Base-by-base conservation (phyloP, 2,329 filamentous ascomycete genomes). In the Monosporascus sp. region DNA sequence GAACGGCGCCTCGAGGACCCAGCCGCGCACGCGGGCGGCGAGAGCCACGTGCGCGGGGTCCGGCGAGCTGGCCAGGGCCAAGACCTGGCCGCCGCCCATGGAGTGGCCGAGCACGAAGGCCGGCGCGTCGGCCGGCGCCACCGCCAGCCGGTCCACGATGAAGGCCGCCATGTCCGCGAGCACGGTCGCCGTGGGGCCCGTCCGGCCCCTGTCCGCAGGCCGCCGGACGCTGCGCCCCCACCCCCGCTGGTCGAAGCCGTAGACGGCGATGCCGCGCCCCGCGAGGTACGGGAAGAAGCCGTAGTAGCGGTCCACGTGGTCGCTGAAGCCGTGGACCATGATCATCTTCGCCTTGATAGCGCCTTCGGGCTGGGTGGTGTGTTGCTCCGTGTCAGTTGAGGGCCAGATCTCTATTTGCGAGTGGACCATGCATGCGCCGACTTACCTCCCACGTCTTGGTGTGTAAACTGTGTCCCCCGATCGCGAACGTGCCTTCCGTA, bases 321-420 rank as follows among this genome's bases (percentile, higher is more conserved):
- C 92, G 69, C 85, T 91, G 78, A 92, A 97, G 64, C 92, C 92
- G 73, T 97, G 92, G 58, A 97, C 75, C 71, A 95, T 88, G 63
- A 94, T 78, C 49, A 96, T 70, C 60, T 88, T 88, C 37, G 91
- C 91, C 63, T 80, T 81, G 52, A 80, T 71, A 14, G 78, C 71
- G 16, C 74, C 78, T 31, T 78, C 69, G 31, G 83, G 82, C 85
- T 85, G 31, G 11, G 59, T 53, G 5, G 19, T 26, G 22, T 19
- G 26, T 11, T 17, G 17, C 50, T 55, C 53, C 24, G 7, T 11
- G 26, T 35, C 27, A 16, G 37, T 38, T 38, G 37, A 22, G 26
- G 26, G 35, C n/a, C 19, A 22, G 19, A 24, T 20, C 37, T 7
- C 22, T n/a, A 45, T 9, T 37, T 44, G 31, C 41, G 37, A 20